phyloP scores from a whole-genome alignment of 305 asterid species.

The Caryopteris hybrid region DNA sequence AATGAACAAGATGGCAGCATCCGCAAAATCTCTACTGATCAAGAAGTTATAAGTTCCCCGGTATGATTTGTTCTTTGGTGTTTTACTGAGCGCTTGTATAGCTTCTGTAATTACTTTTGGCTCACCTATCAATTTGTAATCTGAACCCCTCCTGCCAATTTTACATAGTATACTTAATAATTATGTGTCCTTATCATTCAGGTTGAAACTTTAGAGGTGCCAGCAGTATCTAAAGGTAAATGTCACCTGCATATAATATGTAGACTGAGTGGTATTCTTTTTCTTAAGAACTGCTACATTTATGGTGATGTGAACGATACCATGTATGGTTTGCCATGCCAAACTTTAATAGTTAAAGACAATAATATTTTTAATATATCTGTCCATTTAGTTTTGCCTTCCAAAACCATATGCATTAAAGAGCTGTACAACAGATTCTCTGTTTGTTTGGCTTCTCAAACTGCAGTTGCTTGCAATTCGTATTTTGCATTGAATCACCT shows the following conservation, averaged over 20 bases:
- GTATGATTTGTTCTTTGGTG: slow-evolving; percentile 24
- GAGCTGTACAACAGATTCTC: not conserved
- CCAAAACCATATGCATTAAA: not conserved
- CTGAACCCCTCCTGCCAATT: not conserved
- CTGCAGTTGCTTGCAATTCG: too few species aligned
- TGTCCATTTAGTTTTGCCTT: not conserved
- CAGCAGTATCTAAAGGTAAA: slow-evolving; percentile 47
- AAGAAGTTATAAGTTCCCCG: slow-evolving; percentile 40
- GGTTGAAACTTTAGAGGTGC: slow-evolving; percentile 44
- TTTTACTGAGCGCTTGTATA: not conserved
- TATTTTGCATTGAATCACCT: too few species aligned
- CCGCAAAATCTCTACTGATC: slow-evolving; percentile 18
- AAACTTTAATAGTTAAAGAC: not conserved
- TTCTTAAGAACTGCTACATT: not conserved
- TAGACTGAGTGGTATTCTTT: not conserved
- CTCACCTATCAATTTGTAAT: slow-evolving; percentile 1
- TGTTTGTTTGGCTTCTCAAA: not conserved
- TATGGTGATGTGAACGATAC: too few species aligned
- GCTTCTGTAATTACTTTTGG: slow-evolving; percentile 1
- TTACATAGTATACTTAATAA: not conserved
- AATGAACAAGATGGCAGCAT: slow-evolving; percentile 25
- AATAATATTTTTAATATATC: not conserved
- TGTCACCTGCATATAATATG: slow-evolving; percentile 8
- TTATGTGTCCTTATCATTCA: slow-evolving; percentile 33
- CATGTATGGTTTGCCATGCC: not conserved